A percentile compares a stretch with the other conserved stretches of the same genome.
Conservation (phyloP, 345 rosid genomes). For the Trapa bicornis region DNA sequence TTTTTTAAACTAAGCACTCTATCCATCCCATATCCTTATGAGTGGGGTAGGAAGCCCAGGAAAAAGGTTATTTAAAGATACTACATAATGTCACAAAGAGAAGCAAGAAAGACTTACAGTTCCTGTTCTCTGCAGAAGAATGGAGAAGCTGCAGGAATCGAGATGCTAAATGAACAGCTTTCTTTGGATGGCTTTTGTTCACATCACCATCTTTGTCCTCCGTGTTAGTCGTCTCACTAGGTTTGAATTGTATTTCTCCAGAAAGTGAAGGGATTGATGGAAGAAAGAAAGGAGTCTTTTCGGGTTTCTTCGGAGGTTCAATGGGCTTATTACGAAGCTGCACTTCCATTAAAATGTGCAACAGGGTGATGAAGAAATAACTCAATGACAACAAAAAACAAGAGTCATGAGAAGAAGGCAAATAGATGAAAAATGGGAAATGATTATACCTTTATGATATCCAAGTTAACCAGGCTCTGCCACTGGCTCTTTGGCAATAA, state of each 20-base stretch:
- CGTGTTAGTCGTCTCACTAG: constrained; percentile 32
- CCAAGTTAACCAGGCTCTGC: constrained; percentile 92
- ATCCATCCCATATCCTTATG: neutral
- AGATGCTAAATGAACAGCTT: constrained; percentile 22
- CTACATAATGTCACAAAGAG: neutral
- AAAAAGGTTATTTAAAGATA: neutral
- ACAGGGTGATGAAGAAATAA: neutral
- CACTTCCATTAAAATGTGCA: neutral
- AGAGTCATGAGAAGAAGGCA: neutral
- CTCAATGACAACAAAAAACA: neutral
- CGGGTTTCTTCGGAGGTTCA: constrained; percentile 88
- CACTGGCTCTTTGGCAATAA: constrained; percentile 90
- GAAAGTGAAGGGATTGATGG: constrained; percentile 78
- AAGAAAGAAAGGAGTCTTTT: constrained; percentile 83
- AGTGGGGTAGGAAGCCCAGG: neutral
- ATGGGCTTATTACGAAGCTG: constrained; percentile 84
- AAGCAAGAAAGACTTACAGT: constrained; percentile 33
- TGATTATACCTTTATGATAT: constrained; percentile 67
- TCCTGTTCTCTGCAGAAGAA: constrained; percentile 37
- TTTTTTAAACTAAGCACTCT: neutral
- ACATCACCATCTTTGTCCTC: constrained; percentile 25
- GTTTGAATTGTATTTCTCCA: constrained; percentile 68
- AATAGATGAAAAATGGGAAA: neutral
- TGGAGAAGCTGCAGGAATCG: constrained; percentile 51
- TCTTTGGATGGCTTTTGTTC: constrained; percentile 18